A percentile compares a stretch with the other conserved stretches of the same genome.
Evolutionary conservation across 2,329 filamentous ascomycete species (phyloP).

Genomic region (Penicillium rolfsii): DNA sequence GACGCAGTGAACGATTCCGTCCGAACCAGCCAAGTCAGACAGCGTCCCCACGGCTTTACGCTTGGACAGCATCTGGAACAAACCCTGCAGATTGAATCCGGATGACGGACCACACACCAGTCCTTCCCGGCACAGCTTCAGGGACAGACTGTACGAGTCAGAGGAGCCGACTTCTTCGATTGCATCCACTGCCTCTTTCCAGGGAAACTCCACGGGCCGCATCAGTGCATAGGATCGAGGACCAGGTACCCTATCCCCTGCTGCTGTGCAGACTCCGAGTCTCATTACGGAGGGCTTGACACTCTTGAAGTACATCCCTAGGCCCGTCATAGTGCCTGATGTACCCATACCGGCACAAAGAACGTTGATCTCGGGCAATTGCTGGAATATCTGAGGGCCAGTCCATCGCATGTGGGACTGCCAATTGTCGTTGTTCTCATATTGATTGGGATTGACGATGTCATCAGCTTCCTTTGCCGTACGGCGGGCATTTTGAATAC

Average conservation of each 20-base stretch:
- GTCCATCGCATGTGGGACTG: constrained; percentile 61
- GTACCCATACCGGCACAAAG: constrained; percentile 63
- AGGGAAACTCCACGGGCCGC: constrained; percentile 60
- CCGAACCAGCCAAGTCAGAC: constrained; percentile 47
- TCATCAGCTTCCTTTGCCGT: constrained; percentile 49
- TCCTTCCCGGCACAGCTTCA: constrained; percentile 60
- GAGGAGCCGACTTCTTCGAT: constrained; percentile 61
- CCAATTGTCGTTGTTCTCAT: constrained; percentile 55
- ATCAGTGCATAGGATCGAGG: constrained; percentile 59
- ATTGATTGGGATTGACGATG: constrained; percentile 60
- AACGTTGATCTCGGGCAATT: constrained; percentile 60
- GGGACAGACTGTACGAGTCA: constrained; percentile 58
- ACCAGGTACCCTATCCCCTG: constrained; percentile 62
- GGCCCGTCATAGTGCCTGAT: constrained; percentile 55
- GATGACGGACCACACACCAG: constrained; percentile 65
- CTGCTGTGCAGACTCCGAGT: constrained; percentile 58
- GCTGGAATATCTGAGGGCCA: constrained; percentile 60
- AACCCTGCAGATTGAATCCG: constrained; percentile 60
- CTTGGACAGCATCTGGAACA: constrained; percentile 56
- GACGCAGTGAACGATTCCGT: constrained; percentile 57
- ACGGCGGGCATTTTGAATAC: constrained; percentile 54
- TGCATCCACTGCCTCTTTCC: constrained; percentile 58
- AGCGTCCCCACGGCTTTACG: constrained; percentile 53
- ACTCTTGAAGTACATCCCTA: constrained; percentile 55
- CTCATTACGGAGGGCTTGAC: constrained; percentile 47